Evolutionary conservation across 2,329 filamentous ascomycete species (phyloP).

Genomic region (Phialophora tarda): DNA sequence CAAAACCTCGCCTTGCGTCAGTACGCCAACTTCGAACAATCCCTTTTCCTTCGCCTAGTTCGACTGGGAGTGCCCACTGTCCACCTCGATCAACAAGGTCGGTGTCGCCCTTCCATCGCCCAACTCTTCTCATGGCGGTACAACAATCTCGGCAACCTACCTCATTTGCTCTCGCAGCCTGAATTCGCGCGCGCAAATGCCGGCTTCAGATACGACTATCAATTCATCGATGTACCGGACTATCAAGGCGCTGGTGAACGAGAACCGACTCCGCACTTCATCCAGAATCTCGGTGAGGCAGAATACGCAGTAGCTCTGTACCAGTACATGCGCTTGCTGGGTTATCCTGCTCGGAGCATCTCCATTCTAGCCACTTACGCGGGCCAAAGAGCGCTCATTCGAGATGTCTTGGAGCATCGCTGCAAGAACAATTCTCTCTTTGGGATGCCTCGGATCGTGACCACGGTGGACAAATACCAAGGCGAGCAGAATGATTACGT

Average conservation of each 20-base stretch:
- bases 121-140: slow-evolving; percentile 95
- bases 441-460: slow-evolving; percentile 84
- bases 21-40: slow-evolving; percentile 95
- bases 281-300: slow-evolving; percentile 94
- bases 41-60: slow-evolving; percentile 87
- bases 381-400: slow-evolving; percentile 85
- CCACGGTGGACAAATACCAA: slow-evolving; percentile 98
- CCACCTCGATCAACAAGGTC: slow-evolving; percentile 89
- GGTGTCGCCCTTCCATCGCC: slow-evolving; percentile 84
- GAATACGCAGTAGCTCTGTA: slow-evolving; percentile 96
- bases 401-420: slow-evolving; percentile 81
- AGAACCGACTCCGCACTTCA: slow-evolving; percentile 90
- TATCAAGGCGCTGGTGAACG: slow-evolving; percentile 89
- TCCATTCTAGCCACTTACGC: slow-evolving; percentile 93
- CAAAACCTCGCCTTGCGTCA: slow-evolving; percentile 93
- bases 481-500: slow-evolving; percentile 99
- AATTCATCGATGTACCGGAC: slow-evolving; percentile 93
- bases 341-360: slow-evolving; percentile 83
- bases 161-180: slow-evolving; percentile 68
- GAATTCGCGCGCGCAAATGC: slow-evolving; percentile 86
- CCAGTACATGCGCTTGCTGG: slow-evolving; percentile 95
- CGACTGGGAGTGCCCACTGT: slow-evolving; percentile 91
- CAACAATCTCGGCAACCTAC: slow-evolving; percentile 73
- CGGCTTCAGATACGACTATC: slow-evolving; percentile 91
- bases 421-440: slow-evolving; percentile 85